Percentiles rank a stretch among this genome's conserved stretches.
Conservation (phyloP, 768 basidiomycete species). For the Exsudoporus frostii region DNA sequence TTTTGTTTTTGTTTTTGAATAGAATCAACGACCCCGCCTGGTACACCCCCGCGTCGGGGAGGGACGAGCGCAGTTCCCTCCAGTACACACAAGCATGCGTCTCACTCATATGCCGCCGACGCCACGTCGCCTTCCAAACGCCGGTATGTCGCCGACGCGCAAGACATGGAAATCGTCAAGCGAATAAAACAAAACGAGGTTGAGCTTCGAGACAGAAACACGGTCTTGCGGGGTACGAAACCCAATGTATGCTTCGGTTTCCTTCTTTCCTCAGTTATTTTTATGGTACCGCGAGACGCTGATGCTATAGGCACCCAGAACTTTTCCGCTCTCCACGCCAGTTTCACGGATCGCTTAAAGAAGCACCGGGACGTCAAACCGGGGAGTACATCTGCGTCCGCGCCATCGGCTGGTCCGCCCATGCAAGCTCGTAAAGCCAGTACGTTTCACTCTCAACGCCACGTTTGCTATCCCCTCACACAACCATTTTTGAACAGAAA, state of each 20-base stretch:
- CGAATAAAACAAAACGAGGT: conserved; percentile 70
- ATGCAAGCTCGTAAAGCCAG: conserved; percentile 68
- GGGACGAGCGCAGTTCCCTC: conserved; percentile 18
- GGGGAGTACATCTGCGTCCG: conserved; percentile 39
- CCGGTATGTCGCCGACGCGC: conserved; percentile 72
- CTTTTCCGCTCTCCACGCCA: conserved; percentile 64
- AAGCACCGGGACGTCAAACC: conserved; percentile 67
- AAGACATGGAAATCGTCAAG: conserved; percentile 84
- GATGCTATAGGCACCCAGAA: conserved; percentile 50
- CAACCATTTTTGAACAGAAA: conserved; percentile 39
- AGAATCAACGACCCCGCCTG: conserved; percentile 62
- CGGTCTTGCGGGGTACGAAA: conserved; percentile 80
- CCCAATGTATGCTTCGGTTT: conserved; percentile 58
- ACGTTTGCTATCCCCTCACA: background rate
- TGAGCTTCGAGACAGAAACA: conserved; percentile 79
- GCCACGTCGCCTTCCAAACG: conserved; percentile 57
- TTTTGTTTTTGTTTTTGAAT: background rate
- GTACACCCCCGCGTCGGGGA: conserved; percentile 45
- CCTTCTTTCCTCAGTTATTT: background rate
- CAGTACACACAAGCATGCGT: conserved; percentile 20
- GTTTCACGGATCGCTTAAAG: conserved; percentile 76
- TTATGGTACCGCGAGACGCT: background rate
- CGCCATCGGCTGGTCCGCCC: conserved; percentile 34
- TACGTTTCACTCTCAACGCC: conserved; percentile 32
- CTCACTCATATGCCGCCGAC: conserved; percentile 25